Evolutionary conservation across 31 red algal species (phyloP).

Genomic region (Endocladia muricata): DNA sequence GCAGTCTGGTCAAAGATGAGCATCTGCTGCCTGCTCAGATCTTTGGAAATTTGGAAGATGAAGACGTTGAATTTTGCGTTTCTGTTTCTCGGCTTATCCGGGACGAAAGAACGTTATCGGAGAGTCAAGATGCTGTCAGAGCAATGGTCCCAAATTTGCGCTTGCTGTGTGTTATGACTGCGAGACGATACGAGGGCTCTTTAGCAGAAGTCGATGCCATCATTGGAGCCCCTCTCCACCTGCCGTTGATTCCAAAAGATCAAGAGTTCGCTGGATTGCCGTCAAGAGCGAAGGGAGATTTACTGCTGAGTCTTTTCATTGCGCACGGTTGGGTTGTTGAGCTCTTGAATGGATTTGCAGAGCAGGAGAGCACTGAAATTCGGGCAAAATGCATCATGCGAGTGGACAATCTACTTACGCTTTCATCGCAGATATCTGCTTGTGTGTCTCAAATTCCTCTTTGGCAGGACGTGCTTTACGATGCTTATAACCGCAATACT

Average conservation of each 20-base stretch:
- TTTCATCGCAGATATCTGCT: slow-evolving; percentile 34
- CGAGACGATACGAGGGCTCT: slow-evolving; percentile 29
- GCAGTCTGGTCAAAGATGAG: slow-evolving; percentile 27
- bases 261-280: slow-evolving; percentile 27
- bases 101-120: slow-evolving; percentile 31
- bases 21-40: slow-evolving; percentile 37
- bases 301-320: slow-evolving; percentile 50
- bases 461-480: slow-evolving; percentile 55
- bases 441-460: slow-evolving; percentile 24
- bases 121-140: slow-evolving; percentile 42
- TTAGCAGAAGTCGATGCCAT: slow-evolving; percentile 56
- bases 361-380: slow-evolving; percentile 51
- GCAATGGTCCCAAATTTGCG: slow-evolving; percentile 64
- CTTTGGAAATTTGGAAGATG: slow-evolving; percentile 59
- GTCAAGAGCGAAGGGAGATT: slow-evolving; percentile 14
- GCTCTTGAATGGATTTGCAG: slow-evolving; percentile 62
- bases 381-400: slow-evolving; percentile 56
- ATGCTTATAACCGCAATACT: slow-evolving; percentile 39
- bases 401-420: slow-evolving; percentile 45
- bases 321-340: slow-evolving; percentile 71
- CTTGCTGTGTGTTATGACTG: slow-evolving; percentile 52
- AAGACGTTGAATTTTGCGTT: slow-evolving; percentile 44
- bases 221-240: slow-evolving; percentile 60
- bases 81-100: slow-evolving; percentile 42
- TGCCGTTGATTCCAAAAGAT: slow-evolving; percentile 27